A percentile compares a stretch with the other conserved stretches of the same genome.
These are phyloP conservation scores for Colletotrichum costaricense DNA, from an alignment of 2,329 filamentous ascomycete genomes.

Conservation along the genomic window DNA sequence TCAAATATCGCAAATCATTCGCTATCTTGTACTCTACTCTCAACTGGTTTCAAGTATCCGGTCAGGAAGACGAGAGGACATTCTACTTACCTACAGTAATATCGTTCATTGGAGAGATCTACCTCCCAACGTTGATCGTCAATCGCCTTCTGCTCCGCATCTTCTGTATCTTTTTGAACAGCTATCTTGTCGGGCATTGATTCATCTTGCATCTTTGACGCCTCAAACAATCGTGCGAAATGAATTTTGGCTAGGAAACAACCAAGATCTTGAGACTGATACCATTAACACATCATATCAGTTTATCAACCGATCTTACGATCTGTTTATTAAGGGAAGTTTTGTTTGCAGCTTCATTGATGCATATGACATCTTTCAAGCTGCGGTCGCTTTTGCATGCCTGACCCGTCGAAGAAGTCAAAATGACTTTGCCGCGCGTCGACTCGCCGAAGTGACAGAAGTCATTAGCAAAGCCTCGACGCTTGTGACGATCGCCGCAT, in stretches of 20 bases:
- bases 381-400: constrained; percentile 12
- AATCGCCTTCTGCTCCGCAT: neutral
- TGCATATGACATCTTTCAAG: constrained; percentile 28
- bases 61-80: neutral
- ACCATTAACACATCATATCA: neutral
- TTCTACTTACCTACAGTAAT: constrained; percentile 20
- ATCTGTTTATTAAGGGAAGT: neutral
- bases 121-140: constrained; percentile 1
- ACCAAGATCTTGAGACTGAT: constrained; percentile 19
- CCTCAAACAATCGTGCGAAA: neutral
- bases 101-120: constrained; percentile 28
- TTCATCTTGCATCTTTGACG: neutral
- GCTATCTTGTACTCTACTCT: constrained; percentile 11
- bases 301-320: constrained; percentile 14
- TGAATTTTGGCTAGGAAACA: neutral
- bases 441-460: neutral
- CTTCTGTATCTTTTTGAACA: constrained; percentile 4
- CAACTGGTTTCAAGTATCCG: constrained; percentile 25
- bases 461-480: constrained; percentile 20
- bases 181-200: constrained; percentile 6
- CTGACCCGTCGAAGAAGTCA: neutral
- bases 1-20: neutral
- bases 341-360: constrained; percentile 22
- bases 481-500: constrained; percentile 6
- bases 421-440: neutral